Percentiles rank a stretch among this genome's conserved stretches.
Conservation (phyloP, 495 filamentous ascomycete species). For the Pyrenopolyporus hunteri region DNA sequence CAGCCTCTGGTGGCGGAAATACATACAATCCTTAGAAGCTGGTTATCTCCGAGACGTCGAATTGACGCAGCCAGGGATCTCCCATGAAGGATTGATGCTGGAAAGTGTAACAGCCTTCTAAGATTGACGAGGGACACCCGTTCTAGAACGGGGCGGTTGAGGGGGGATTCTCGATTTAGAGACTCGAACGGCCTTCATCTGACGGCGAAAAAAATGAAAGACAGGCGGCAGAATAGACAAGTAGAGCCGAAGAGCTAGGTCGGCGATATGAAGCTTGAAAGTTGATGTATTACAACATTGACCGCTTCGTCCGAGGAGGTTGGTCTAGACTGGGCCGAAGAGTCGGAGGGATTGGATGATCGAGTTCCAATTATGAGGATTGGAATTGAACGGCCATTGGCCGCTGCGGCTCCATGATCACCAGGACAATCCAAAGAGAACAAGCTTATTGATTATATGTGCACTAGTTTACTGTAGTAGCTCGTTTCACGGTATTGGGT, state of each 20-base stretch:
- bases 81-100: not conserved
- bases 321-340: not conserved
- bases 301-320: slow-evolving; percentile 19
- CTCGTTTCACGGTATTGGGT: slow-evolving; percentile 11
- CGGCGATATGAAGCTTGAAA: slow-evolving; percentile 1
- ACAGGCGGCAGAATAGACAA: not conserved
- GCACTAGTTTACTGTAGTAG: not conserved
- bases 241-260: slow-evolving; percentile 13
- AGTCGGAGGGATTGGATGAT: not conserved
- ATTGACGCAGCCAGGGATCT: not conserved
- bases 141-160: not conserved
- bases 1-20: not conserved
- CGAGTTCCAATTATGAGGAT: not conserved
- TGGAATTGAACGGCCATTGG: not conserved
- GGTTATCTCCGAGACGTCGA: not conserved
- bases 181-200: not conserved
- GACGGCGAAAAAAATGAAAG: not conserved
- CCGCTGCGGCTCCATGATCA: not conserved
- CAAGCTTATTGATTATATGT: not conserved
- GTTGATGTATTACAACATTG: slow-evolving; percentile 16
- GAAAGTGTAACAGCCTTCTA: slow-evolving; percentile 23
- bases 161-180: not conserved
- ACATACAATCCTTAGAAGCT: not conserved
- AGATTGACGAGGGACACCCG: too few species aligned
- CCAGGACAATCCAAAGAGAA: not conserved